These are phyloP conservation scores for Ramularia collo-cygni DNA, from an alignment of 2,329 filamentous ascomycete genomes.

Conservation along the genomic window DNA sequence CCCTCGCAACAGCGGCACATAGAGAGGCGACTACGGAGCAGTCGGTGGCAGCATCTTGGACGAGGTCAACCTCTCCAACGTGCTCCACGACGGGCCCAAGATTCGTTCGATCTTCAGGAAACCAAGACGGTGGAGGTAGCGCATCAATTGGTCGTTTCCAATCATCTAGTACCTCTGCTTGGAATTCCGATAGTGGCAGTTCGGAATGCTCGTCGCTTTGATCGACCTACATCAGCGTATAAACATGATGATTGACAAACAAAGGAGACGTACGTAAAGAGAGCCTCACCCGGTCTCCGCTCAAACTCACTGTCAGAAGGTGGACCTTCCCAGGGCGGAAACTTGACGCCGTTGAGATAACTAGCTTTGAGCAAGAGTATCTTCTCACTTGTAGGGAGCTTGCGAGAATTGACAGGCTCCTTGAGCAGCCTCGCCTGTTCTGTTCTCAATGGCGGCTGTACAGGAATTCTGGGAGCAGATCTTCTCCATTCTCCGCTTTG, in stretches of 20 bases:
- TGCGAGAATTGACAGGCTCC: slow-evolving; percentile 53
- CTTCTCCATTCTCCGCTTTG: slow-evolving; percentile 24
- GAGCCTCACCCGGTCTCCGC: slow-evolving; percentile 39
- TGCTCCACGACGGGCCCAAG: slow-evolving; percentile 51
- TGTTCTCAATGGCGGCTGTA: slow-evolving; percentile 1
- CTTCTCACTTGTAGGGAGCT: slow-evolving; percentile 63
- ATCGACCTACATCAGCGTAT: slow-evolving; percentile 8
- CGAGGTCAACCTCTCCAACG: slow-evolving; percentile 63
- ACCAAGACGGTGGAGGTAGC: slow-evolving; percentile 42
- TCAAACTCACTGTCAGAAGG: slow-evolving; percentile 58
- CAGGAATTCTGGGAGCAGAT: slow-evolving; percentile 1
- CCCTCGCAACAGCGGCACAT: slow-evolving; percentile 68
- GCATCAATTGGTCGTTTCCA: slow-evolving; percentile 76
- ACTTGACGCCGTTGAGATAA: slow-evolving; percentile 72
- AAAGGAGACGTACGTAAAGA: slow-evolving; percentile 55
- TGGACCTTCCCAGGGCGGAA: slow-evolving; percentile 72
- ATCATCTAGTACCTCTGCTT: slow-evolving; percentile 67
- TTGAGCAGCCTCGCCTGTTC: slow-evolving; percentile 31
- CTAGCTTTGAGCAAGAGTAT: slow-evolving; percentile 71
- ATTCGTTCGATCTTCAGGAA: slow-evolving; percentile 23
- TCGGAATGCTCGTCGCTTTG: slow-evolving; percentile 57
- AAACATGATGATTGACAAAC: background rate
- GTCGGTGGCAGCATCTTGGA: slow-evolving; percentile 92
- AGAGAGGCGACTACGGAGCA: slow-evolving; percentile 96
- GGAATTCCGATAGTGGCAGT: slow-evolving; percentile 66